Conservation (phyloP, 2,329 filamentous ascomycete species). For the Pseudogymnoascus destructans region DNA sequence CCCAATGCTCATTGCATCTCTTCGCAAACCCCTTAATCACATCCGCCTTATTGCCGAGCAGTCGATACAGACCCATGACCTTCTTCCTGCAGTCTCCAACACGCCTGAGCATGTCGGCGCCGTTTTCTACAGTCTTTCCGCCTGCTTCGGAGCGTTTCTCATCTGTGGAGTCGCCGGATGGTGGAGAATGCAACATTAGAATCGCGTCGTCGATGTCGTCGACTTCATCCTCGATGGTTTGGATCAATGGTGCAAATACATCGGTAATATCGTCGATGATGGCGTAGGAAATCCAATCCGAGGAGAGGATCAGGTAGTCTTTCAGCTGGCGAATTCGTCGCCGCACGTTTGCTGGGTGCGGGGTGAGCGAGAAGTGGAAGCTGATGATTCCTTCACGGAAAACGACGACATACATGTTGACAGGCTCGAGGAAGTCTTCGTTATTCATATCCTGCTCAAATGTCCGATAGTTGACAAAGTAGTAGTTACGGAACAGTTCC, state of each 20-base stretch:
- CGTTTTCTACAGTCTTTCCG: constrained; percentile 31
- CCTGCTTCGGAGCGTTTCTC: constrained; percentile 36
- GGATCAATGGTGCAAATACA: constrained; percentile 83
- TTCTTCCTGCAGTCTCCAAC: constrained; percentile 93
- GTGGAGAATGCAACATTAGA: constrained; percentile 58
- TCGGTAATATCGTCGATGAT: constrained; percentile 98
- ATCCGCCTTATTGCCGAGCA: constrained; percentile 93
- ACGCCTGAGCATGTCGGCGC: constrained; percentile 76
- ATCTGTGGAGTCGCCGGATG: constrained; percentile 30
- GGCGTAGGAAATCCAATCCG: constrained; percentile 97
- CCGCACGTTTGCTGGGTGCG: constrained; percentile 90
- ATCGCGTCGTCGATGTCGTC: constrained; percentile 95
- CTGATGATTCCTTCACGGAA: constrained; percentile 91
- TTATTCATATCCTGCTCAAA: constrained; percentile 90
- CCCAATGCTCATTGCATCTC: constrained; percentile 94
- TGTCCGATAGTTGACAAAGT: constrained; percentile 95
- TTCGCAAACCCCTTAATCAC: constrained; percentile 99
- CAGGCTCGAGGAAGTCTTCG: constrained; percentile 82
- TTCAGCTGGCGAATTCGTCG: constrained; percentile 84
- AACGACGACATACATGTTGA: constrained; percentile 96
- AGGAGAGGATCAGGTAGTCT: constrained; percentile 83
- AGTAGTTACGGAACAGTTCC: constrained; percentile 92
- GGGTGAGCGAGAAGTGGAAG: constrained; percentile 94
- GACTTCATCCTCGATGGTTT: constrained; percentile 87
- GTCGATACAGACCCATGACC: constrained; percentile 87